Conservation (phyloP, 495 filamentous ascomycete genomes). For the Sporormia fimetaria region DNA sequence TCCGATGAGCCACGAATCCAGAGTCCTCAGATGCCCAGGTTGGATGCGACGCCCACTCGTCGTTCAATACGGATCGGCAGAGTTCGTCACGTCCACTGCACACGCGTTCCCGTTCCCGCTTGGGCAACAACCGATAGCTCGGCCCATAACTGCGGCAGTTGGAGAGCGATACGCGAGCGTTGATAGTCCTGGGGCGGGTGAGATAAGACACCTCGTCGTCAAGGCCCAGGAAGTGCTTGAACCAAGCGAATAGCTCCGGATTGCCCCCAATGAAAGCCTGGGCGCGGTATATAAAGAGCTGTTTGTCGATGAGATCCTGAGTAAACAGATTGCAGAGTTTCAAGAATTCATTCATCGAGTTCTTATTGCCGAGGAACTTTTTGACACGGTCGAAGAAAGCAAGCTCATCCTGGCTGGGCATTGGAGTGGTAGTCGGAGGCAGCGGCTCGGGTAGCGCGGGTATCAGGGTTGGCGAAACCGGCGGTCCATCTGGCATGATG, state of each 20-base stretch:
- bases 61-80: constrained; percentile 82
- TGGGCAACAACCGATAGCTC: constrained; percentile 86
- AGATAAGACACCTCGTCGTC: constrained; percentile 63
- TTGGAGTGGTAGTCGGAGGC: constrained; percentile 55
- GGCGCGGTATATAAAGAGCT: constrained; percentile 67
- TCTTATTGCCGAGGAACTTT: constrained; percentile 88
- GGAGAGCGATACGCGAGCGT: constrained; percentile 69
- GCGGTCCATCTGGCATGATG: constrained; percentile 49
- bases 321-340: constrained; percentile 92
- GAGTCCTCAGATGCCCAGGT: constrained; percentile 99
- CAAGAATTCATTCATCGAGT: constrained; percentile 83
- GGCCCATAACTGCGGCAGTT: constrained; percentile 90
- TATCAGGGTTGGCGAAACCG: constrained; percentile 76
- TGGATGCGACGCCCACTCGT: constrained; percentile 96
- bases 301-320: constrained; percentile 75
- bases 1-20: constrained; percentile 93
- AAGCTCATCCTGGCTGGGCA: constrained; percentile 60
- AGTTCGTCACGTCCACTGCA: constrained; percentile 92
- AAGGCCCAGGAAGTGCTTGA: constrained; percentile 66
- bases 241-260: constrained; percentile 71
- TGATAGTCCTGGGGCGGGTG: constrained; percentile 59
- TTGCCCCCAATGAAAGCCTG: constrained; percentile 80
- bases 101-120: constrained; percentile 70
- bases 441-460: constrained; percentile 80
- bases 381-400: constrained; percentile 93